Base-by-base conservation (phyloP, 805 yeast species). In the Ogataea thermomethanolica region DNA sequence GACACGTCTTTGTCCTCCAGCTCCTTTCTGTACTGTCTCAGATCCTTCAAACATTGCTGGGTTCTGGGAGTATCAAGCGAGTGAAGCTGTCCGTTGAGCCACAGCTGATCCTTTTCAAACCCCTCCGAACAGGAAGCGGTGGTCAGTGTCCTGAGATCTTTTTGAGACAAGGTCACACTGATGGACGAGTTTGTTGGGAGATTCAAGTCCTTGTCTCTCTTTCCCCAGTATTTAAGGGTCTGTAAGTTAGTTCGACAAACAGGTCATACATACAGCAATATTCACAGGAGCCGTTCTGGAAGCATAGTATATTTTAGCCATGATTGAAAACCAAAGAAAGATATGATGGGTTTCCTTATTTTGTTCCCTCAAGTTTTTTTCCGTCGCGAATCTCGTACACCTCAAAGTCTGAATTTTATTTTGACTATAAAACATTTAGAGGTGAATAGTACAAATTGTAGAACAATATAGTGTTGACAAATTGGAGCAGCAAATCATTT, bases 191-290 rank as follows among this genome's bases (percentile, higher is more conserved):
- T 93, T 39, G 99, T 93, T 35, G 99, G 99, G 38, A 93, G 71
- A 59, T 93, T 93, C 56, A 93, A 76, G 34, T 72, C 70, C 48
- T 79, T 81, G 65, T 93, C 98, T 59, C 99, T 78, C 67, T 93
- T 93, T 35, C 99, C 99, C 99, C 99, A 93, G 70, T 93, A 93
- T 67, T 93, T 93, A 50, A 93, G 74, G 28, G 98, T 93, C 80
- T 81, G 28, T 15, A 25, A 2, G 24, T 23, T 6, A 30, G 26
- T 7, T 12, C 21, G 7, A 14, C 8, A 4, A 11, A 3, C 6
- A 14, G 6, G 21, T 9, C 24, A 28, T 25, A 25, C 85, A 48
- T 74, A 80, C 86, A 30, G 99, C 99, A 64, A 91, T 91, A 64
- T 91, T 91, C 39, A 91, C 99, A 11, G 99, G 99, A 3, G 99